Base-by-base conservation (phyloP, 495 filamentous ascomycete genomes). In the Hapsidospora chrysogenum region DNA sequence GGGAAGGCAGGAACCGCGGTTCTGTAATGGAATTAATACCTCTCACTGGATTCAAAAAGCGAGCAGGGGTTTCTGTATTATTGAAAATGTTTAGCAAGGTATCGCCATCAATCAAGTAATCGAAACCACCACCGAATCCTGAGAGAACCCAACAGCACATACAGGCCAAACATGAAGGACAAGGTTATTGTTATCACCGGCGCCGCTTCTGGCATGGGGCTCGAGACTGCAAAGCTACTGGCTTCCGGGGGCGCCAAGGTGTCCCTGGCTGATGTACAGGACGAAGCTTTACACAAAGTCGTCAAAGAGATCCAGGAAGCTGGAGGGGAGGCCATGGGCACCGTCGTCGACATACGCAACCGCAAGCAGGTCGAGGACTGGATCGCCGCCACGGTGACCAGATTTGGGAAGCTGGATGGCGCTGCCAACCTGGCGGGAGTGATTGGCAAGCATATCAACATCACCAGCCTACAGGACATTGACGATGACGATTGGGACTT, bases 391-490 rank as follows among this genome's bases (percentile, higher is more conserved):
- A 53, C 49, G 17, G 36, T 57, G 21, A 38, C 49, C 30, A 45
- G 47, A 31, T 51, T 48, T 31, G 53, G 49, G 20, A 45, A 45
- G 37, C 49, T 77, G 19, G 65, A 72, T 36, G 72, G 70, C 11
- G 68, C 69, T 2, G 70, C 67, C 1, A 76, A 76, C 40, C 53
- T 72, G 32, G 72, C 72, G 0, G 72, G 72, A 5, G 43, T 55
- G 27, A 50, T 52, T 28, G 51, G 54, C 36, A 51, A 50, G 36
- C 43, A 50, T 33, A 43, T 48, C 41, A 46, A 44, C 15, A 17
- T 50, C 38, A 18, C 20, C 18, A 21, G 18, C 0, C 5, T 56
- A 21, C 43, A 42, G 18, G 48, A 51, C n/a, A 40, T 56, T 25
- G 50, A 56, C 21, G 50, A 60, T 32, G 60, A 64, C 11, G 66